Evolutionary conservation across 495 filamentous ascomycete genomes (phyloP).

Genomic region (Recurvomyces mirabilis): DNA sequence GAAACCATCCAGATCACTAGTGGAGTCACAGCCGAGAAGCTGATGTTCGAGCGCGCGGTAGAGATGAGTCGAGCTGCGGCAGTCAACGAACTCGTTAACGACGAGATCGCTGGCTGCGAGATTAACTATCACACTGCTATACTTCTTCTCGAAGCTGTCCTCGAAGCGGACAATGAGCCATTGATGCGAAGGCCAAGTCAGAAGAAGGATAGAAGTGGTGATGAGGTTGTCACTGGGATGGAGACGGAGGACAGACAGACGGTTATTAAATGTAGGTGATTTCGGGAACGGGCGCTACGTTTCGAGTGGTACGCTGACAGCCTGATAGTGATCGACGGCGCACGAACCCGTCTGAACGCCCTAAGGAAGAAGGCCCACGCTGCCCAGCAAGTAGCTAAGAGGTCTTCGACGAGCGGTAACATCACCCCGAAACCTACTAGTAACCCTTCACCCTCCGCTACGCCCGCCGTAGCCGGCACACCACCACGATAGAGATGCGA

Average conservation of each 20-base stretch:
- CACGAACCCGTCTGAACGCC: conserved; percentile 23
- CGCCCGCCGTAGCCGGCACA: conserved; percentile 8
- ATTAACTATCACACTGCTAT: conserved; percentile 88
- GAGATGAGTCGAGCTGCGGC: conserved; percentile 94
- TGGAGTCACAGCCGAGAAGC: conserved; percentile 83
- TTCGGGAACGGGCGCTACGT: neutral
- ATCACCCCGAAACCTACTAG: conserved; percentile 12
- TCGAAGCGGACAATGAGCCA: conserved; percentile 70
- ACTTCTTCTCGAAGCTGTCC: conserved; percentile 82
- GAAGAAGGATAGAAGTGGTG: conserved; percentile 24
- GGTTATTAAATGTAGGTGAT: conserved; percentile 32
- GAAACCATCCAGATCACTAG: conserved; percentile 56
- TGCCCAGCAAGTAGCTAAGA: conserved; percentile 22
- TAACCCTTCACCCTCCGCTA: conserved; percentile 6
- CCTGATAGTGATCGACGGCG: conserved; percentile 30
- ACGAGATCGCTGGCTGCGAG: conserved; percentile 81
- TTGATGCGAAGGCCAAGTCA: conserved; percentile 18
- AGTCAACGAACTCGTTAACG: conserved; percentile 86
- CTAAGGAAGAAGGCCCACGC: conserved; percentile 31
- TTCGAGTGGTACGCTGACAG: neutral
- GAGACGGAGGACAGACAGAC: conserved; percentile 33
- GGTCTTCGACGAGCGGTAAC: conserved; percentile 17
- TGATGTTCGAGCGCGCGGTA: conserved; percentile 95
- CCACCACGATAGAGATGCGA: conserved; percentile 9
- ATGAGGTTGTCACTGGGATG: conserved; percentile 30